A percentile compares a stretch with the other conserved stretches of the same genome.
Evolutionary conservation across 345 rosid species (phyloP).

Genomic region (Syzygium aromaticum): DNA sequence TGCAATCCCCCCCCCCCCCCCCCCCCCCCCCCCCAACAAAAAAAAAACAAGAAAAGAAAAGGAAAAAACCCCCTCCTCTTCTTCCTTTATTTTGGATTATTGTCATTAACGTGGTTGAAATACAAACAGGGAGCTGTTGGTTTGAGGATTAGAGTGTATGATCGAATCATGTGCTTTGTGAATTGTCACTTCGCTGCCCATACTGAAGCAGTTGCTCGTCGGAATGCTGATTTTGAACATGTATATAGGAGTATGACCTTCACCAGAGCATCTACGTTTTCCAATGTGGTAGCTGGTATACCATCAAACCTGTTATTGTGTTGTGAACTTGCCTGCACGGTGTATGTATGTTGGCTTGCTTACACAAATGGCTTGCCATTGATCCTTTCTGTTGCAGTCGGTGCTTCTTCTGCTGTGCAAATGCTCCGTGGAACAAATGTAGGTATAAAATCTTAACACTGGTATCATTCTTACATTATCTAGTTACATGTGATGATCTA

Average conservation of each 20-base stretch:
- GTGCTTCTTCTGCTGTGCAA: conserved; percentile 58
- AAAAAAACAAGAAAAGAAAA: background rate
- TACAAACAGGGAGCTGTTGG: conserved; percentile 70
- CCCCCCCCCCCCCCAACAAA: rapidly evolving
- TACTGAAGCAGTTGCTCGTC: conserved; percentile 57
- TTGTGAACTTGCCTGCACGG: conserved; percentile 68
- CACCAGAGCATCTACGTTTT: conserved; percentile 30
- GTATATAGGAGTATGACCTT: conserved; percentile 54
- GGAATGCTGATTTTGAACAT: conserved; percentile 74
- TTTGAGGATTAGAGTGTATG: conserved; percentile 61
- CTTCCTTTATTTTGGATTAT: background rate
- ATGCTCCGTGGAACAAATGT: conserved; percentile 51
- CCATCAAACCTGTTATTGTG: conserved; percentile 59
- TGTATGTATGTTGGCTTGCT: conserved; percentile 70
- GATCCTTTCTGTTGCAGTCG: conserved; percentile 77
- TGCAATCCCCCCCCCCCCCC: background rate
- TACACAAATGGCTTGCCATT: conserved; percentile 68
- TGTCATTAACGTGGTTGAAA: background rate
- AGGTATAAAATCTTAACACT: conserved; percentile 15
- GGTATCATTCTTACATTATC: background rate
- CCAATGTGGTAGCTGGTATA: conserved; percentile 62
- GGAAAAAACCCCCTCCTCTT: background rate
- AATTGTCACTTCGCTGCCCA: conserved; percentile 84
- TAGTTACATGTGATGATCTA: background rate
- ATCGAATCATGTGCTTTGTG: conserved; percentile 59